Evolutionary conservation across 1,139 yeast genomes (phyloP).

Genomic region (Hyphopichia buzzinii): DNA sequence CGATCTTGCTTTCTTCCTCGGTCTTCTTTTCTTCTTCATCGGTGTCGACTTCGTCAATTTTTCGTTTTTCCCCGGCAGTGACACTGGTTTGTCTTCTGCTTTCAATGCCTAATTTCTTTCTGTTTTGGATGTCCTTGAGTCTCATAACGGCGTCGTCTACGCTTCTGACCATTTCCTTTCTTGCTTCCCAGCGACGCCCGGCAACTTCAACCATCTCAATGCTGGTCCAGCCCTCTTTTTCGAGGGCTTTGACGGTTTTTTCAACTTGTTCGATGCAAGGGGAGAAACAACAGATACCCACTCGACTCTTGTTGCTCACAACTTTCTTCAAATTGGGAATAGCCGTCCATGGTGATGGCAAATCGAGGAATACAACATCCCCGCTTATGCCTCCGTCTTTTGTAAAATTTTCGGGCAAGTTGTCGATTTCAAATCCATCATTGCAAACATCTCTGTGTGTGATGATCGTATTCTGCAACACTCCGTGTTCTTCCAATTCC

Average conservation of each 20-base stretch:
- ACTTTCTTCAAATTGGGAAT: constrained; percentile 71
- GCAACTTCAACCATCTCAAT: constrained; percentile 93
- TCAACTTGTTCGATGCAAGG: constrained; percentile 98
- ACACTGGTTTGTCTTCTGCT: constrained; percentile 38
- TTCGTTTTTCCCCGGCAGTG: constrained; percentile 17
- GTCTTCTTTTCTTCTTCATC: constrained; percentile 10
- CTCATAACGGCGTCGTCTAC: constrained; percentile 80
- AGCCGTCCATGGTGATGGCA: constrained; percentile 98
- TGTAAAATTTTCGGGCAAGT: constrained; percentile 30
- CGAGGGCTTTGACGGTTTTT: constrained; percentile 73
- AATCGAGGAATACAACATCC: constrained; percentile 78
- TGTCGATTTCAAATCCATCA: constrained; percentile 67
- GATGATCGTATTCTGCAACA: constrained; percentile 49
- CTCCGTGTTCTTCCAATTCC: constrained; percentile 75
- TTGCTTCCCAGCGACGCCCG: constrained; percentile 85
- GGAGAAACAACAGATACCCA: constrained; percentile 86
- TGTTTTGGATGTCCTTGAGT: constrained; percentile 72
- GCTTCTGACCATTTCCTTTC: constrained; percentile 82
- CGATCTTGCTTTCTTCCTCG: constrained; percentile 6
- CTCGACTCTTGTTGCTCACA: constrained; percentile 51
- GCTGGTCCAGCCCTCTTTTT: constrained; percentile 77
- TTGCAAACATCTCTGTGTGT: constrained; percentile 94
- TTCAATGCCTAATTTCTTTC: constrained; percentile 75
- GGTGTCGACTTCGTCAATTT: constrained; percentile 12
- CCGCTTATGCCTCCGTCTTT: constrained; percentile 43